Base-by-base conservation (phyloP, 1,284 basidiomycete genomes). In the Moesziomyces antarcticus region DNA sequence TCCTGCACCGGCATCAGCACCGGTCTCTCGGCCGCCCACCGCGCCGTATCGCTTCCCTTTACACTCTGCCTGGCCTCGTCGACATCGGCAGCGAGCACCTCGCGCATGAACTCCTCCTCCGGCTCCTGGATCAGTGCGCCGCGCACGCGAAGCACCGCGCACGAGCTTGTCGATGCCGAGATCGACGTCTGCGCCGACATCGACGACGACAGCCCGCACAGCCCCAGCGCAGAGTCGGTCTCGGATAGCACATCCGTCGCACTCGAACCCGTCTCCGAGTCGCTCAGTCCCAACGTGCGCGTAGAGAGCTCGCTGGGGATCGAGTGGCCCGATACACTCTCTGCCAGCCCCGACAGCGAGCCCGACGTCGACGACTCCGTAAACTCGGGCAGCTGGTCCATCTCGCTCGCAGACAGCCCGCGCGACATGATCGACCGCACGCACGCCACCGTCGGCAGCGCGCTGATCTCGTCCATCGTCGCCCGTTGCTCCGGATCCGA, bases 61-160 rank as follows among this genome's bases (percentile, higher is more conserved):
- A 33, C 30, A 3, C 18, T 22, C 8, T 41, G 50, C 27, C 47
- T 8, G 43, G 53, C 56, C 48, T 71, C 64, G 8, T 61, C 18
- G 20, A 67, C 49, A 20, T 75, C 81, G 1, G 66, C 58, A 5
- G 43, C 62, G 18, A 81, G 16, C 18, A 83, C 75, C 40, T 78
- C 74, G n/a, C 61, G 49, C 59, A 83, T 63, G 42, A 83, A 83
- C 14, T 77, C 74, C 20, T 70, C 58, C 43, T 80, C 78, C 3
- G 73, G 65, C 56, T 83, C 81, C 43, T 82, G 79, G 42, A 83
- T 81, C 59, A 83, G 58, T 3, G 81, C 75, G 20, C 81, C 81
- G 14, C 81, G 75, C 18, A 83, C 63, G 14, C 70, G 52, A 13
- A 82, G 66, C 35, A 75, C 75, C 11, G 56, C 56, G 13, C 41